A percentile compares a stretch with the other conserved stretches of the same genome.
Evolutionary conservation across 1,284 basidiomycete genomes (phyloP).

Genomic region (Fomitopsis betulina): DNA sequence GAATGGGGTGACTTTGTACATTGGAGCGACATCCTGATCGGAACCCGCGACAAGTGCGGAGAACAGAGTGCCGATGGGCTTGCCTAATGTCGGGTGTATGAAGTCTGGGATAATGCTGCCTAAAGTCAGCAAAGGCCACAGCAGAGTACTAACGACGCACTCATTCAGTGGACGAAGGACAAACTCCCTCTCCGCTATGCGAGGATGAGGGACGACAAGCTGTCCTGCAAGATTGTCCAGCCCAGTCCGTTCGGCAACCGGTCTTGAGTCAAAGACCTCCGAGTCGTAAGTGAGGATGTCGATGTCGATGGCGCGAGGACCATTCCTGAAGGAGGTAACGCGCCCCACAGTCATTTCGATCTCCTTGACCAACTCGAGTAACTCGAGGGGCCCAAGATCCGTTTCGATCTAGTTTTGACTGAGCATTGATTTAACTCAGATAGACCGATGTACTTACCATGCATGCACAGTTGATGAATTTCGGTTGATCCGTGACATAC

Average conservation of each 20-base stretch:
- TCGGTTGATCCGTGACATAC: conserved; percentile 90
- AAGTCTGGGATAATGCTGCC: conserved; percentile 68
- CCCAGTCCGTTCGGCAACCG: conserved; percentile 30
- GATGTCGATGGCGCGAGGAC: conserved; percentile 88
- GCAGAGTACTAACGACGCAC: conserved; percentile 40
- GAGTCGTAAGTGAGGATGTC: conserved; percentile 85
- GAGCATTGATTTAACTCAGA: not conserved
- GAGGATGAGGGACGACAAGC: conserved; percentile 82
- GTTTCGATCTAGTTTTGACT: conserved; percentile 60
- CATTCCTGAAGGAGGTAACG: conserved; percentile 79
- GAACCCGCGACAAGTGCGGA: conserved; percentile 30
- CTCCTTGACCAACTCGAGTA: conserved; percentile 69
- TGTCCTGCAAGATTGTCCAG: conserved; percentile 57
- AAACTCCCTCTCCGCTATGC: conserved; percentile 84
- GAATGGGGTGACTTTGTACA: conserved; percentile 67
- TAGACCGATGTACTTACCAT: conserved; percentile 48
- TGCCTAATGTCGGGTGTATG: conserved; percentile 54
- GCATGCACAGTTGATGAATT: conserved; percentile 90
- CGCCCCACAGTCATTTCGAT: conserved; percentile 81
- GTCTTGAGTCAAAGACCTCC: conserved; percentile 56
- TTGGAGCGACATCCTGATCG: conserved; percentile 34
- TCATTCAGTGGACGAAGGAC: conserved; percentile 87
- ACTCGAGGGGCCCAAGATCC: conserved; percentile 53
- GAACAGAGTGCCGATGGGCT: conserved; percentile 46
- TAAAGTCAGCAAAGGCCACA: not conserved